Evolutionary conservation across 306 rosid species (phyloP), one percentile per base, ranked within the genome.

Genomic region (Parietaria judaica): DNA sequence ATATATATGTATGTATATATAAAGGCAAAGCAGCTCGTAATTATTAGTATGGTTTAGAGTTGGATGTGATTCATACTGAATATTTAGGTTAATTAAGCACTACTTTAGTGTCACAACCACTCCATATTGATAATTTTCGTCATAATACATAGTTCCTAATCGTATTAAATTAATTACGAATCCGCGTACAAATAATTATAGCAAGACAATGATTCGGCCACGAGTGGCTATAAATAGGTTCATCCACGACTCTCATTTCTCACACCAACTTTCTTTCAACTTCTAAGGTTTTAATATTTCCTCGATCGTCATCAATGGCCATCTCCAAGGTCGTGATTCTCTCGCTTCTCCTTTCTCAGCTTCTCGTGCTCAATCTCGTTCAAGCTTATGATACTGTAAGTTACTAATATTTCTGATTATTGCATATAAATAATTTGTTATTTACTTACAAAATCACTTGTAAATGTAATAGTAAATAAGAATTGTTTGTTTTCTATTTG

Each of bases 141-240:
- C 3, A 46, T 8, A 13, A 46, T 46, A 7, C 3, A 7, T 46
- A 46, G 50, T 49, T 49, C 14, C 13, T 10, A 49, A 49, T 49
- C 6, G 13, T 46, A 49, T 4, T 49, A 49, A 49, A 10, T 4
- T 10, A 41, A 36, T 72, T 5, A 11, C 60, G 11, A 51, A 52
- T 70, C 51, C 81, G 67, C 73, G 67, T 78, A 52, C 70, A 15
- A 52, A 51, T 11, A 47, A 51, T 39, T 69, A 70, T 34, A 17
- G 2, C 7, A 9, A 31, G 45, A 65, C 41, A 60, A 46, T 60
- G 43, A 3, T 65, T 60, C 59, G 37, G 7, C 23, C 54, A 51
- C 52, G 13, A 10, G 37, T 43, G 37, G 56, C 79, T 81, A 88
- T 83, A 85, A 81, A 85, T 88, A 85, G 14, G 14, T 10, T 35